phyloP scores from a whole-genome alignment of 495 filamentous ascomycete species.

The Xylaria bambusicola region DNA sequence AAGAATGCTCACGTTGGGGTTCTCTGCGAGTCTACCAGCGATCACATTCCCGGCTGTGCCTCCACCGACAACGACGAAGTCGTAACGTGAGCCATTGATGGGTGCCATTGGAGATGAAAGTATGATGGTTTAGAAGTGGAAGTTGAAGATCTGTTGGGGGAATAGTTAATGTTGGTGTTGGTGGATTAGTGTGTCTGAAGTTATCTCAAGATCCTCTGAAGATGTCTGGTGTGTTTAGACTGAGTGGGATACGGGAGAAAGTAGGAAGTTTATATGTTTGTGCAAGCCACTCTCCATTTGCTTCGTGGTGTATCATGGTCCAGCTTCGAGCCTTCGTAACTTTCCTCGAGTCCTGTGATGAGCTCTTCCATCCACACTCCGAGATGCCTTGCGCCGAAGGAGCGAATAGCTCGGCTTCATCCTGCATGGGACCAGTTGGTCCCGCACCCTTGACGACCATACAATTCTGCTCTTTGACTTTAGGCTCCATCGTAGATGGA shows the following conservation, averaged over 20 bases:
- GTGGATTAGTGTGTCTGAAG: too few relatives aligned
- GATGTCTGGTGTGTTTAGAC: neutral
- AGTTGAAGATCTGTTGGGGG: too few relatives aligned
- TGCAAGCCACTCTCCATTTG: neutral
- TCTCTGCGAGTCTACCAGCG: conserved; percentile 61
- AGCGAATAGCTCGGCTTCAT: conserved; percentile 6
- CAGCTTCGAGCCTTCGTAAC: neutral
- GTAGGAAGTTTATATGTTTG: conserved; percentile 1
- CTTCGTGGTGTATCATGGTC: neutral
- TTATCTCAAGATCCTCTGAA: neutral
- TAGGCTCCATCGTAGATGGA: neutral
- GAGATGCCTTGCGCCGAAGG: neutral
- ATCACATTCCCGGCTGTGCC: conserved; percentile 61
- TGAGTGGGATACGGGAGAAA: neutral
- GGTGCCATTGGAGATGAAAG: neutral
- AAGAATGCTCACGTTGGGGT: conserved; percentile 52
- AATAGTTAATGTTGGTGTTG: too few relatives aligned
- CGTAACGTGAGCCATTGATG: conserved; percentile 34
- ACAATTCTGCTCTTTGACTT: neutral
- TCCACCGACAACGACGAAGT: conserved; percentile 55
- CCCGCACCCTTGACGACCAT: neutral
- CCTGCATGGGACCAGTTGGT: neutral
- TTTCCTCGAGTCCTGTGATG: conserved; percentile 23
- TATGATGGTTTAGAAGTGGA: too few relatives aligned
- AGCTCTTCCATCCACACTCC: neutral